Evolutionary conservation across 2,329 filamentous ascomycete genomes (phyloP).

Genomic region (Magnaporthiopsis poae): DNA sequence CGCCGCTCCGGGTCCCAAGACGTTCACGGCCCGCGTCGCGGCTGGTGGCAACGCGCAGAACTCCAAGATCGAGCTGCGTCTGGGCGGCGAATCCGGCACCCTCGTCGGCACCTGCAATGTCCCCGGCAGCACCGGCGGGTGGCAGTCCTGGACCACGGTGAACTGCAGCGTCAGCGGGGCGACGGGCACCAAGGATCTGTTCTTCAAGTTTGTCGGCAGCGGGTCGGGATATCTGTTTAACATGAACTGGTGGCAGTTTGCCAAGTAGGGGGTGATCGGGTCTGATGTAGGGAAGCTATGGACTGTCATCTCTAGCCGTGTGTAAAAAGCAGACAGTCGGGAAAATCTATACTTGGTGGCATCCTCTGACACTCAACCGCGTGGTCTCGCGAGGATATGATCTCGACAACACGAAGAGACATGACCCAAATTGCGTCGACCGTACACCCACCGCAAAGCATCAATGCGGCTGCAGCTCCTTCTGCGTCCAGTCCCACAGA

Average conservation of each 20-base stretch:
- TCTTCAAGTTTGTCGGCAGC: conserved; percentile 1
- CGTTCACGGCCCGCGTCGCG: conserved; percentile 19
- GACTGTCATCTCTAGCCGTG: no score
- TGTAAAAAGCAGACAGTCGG: no score
- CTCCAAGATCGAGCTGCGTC: conserved; percentile 20
- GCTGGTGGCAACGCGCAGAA: conserved; percentile 15
- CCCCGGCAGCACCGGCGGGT: conserved; percentile 19
- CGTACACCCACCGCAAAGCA: background rate
- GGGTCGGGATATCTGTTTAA: background rate
- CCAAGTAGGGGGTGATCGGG: background rate
- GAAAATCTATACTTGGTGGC: no score
- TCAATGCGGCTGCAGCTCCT: conserved; percentile 15
- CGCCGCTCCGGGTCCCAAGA: conserved; percentile 13
- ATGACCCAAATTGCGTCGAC: no score
- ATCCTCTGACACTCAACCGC: no score
- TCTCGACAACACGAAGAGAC: no score
- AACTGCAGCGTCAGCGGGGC: background rate
- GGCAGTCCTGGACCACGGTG: conserved; percentile 13
- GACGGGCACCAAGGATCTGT: conserved; percentile 3
- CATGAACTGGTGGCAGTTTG: conserved; percentile 5
- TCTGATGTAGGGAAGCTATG: no score
- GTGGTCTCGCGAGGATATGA: no score
- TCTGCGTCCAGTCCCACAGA: conserved; percentile 25
- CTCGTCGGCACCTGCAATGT: conserved; percentile 20
- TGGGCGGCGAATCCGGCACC: conserved; percentile 18